Evolutionary conservation across 345 rosid species (phyloP), one percentile per base, ranked within the genome.

Genomic region (Eutrema heterophyllum): DNA sequence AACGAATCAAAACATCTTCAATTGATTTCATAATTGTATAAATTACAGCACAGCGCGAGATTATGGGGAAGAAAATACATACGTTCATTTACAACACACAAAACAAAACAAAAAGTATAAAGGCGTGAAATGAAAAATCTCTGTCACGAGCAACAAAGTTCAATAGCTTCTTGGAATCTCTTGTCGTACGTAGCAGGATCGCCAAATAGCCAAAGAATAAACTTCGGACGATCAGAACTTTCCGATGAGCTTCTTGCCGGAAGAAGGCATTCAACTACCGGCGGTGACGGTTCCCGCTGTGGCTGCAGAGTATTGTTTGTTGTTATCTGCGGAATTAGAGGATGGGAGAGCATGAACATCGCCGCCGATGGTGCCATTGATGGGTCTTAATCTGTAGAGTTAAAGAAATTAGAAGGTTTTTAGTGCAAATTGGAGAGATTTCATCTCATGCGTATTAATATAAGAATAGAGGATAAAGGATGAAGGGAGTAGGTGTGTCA

Each of bases 151-250:
- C 78, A 74, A 18, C 73, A 32, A 75, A 68, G 79, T 33, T 75
- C 69, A 43, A 51, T 51, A 24, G 79, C 79, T 68, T 53, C 56
- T 41, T 75, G 36, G 32, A 75, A 75, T 69, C 79, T 68, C 56
- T 50, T 41, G 40, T 68, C 56, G 11, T 59, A 75, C 5, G 68
- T 67, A 43, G 79, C 55, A 0, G 79, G 79, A 59, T 75, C 56
- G 2, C 79, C 79, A 60, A 75, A 68, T 35, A 75, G 63, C 79
- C 73, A 68, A 13, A 60, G 49, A 41, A 38, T 60, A n/a, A 75
- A 57, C 69, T 24, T 75, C 0, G 69, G 68, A 12, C 46, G 73
- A 2, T 14, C 57, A 49, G 78, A 58, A 14, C 48, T 68, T 26
- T 21, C 64, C 0, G 69, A 60, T 44, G 73, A 68, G 41, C 18